A percentile compares a stretch with the other conserved stretches of the same genome.
Evolutionary conservation across 495 filamentous ascomycete species (phyloP).

Genomic region (Sporormia fimetaria): DNA sequence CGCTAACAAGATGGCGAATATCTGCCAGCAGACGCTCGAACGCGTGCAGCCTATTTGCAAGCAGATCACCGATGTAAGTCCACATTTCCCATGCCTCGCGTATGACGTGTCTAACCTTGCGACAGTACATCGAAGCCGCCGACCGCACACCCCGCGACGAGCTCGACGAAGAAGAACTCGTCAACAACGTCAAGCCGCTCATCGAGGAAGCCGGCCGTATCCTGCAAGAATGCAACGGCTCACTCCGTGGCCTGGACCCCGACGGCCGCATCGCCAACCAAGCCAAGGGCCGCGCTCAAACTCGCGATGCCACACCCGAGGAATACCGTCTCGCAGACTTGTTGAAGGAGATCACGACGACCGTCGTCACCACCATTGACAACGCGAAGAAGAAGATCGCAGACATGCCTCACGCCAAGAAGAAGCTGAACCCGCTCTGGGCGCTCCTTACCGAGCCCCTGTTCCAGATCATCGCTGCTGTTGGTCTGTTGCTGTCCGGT

Average conservation of each 20-base stretch:
- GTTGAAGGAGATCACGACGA: conserved; percentile 61
- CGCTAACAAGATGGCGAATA: conserved; percentile 62
- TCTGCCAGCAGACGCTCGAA: conserved; percentile 70
- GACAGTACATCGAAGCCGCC: conserved; percentile 63
- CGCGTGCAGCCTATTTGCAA: conserved; percentile 75
- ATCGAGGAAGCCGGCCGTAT: conserved; percentile 76
- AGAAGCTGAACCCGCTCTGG: conserved; percentile 84
- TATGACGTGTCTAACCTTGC: conserved; percentile 12
- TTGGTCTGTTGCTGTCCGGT: conserved; percentile 71
- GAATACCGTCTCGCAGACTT: conserved; percentile 75
- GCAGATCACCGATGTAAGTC: conserved; percentile 69
- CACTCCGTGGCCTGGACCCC: conserved; percentile 82
- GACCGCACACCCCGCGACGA: conserved; percentile 80
- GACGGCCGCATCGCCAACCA: conserved; percentile 76
- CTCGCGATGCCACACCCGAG: conserved; percentile 74
- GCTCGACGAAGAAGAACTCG: conserved; percentile 80
- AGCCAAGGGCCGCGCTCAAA: conserved; percentile 69
- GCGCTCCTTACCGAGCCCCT: conserved; percentile 69
- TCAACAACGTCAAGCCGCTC: conserved; percentile 71
- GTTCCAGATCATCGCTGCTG: conserved; percentile 86
- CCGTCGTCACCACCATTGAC: conserved; percentile 66
- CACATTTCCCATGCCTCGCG: conserved; percentile 5
- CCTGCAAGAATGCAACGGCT: conserved; percentile 77
- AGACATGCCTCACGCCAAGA: conserved; percentile 89
- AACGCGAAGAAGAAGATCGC: conserved; percentile 73